phyloP scores from a whole-genome alignment of 495 filamentous ascomycete species.

The Penicillium herquei region DNA sequence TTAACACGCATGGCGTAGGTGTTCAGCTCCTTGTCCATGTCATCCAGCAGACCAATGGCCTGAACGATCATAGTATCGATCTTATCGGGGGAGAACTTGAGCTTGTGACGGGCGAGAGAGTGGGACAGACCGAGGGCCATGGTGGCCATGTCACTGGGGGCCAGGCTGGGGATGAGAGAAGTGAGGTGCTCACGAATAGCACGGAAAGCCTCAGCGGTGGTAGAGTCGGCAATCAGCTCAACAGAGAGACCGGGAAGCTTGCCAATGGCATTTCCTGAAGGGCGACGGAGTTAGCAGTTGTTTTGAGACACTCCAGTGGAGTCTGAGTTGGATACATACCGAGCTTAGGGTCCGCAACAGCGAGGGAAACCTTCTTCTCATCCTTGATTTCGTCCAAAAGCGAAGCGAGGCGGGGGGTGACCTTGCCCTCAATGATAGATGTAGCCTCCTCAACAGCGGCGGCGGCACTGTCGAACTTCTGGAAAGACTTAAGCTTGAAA shows the following conservation, averaged over 20 bases:
- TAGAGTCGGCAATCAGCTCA: constrained; percentile 80
- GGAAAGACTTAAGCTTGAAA: constrained; percentile 92
- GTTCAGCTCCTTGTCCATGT: constrained; percentile 98
- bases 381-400: constrained; percentile 90
- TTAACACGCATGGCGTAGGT: constrained; percentile 98
- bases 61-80: constrained; percentile 99
- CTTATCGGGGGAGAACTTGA: constrained; percentile 98
- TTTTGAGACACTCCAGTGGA: too few relatives aligned
- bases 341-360: constrained; percentile 92
- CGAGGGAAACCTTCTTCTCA: constrained; percentile 94
- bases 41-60: constrained; percentile 89
- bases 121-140: constrained; percentile 96
- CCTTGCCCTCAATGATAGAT: constrained; percentile 86
- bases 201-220: constrained; percentile 84
- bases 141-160: constrained; percentile 78
- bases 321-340: constrained; percentile 46
- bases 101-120: constrained; percentile 94
- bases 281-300: too few relatives aligned
- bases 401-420: constrained; percentile 81
- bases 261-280: constrained; percentile 74
- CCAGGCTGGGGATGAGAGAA: constrained; percentile 85
- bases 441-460: constrained; percentile 83
- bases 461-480: constrained; percentile 92
- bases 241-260: constrained; percentile 87
- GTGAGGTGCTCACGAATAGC: constrained; percentile 88